Percentiles rank a stretch among this genome's conserved stretches.
Conservation (phyloP, 345 rosid genomes). For the Mallotus nudiflorus region DNA sequence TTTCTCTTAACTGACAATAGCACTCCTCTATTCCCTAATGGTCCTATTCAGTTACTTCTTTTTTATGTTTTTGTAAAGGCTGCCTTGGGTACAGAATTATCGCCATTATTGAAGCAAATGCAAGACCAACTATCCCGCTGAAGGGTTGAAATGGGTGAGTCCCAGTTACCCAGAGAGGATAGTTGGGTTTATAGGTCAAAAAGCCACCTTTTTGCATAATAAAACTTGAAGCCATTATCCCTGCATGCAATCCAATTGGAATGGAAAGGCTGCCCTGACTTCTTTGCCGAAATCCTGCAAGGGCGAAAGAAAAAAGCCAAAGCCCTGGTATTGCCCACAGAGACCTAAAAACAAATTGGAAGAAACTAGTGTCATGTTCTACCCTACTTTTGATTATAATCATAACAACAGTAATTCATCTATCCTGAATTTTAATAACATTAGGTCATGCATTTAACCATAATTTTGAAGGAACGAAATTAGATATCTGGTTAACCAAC, state of each 20-base stretch:
- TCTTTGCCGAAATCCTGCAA: constrained; percentile 62
- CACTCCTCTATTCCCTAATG: constrained; percentile 3
- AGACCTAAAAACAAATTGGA: constrained; percentile 51
- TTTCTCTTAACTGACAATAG: neutral
- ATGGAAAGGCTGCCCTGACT: constrained; percentile 59
- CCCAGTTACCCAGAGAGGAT: constrained; percentile 65
- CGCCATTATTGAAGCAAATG: constrained; percentile 54
- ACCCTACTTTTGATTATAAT: neutral
- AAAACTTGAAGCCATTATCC: constrained; percentile 65
- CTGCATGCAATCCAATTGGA: constrained; percentile 72
- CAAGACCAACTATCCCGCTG: constrained; percentile 72
- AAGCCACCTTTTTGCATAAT: constrained; percentile 65
- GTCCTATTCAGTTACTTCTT: constrained; percentile 9
- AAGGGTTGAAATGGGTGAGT: constrained; percentile 74
- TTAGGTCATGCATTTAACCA: neutral
- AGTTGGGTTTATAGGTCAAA: constrained; percentile 40
- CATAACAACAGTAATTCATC: neutral
- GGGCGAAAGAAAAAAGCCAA: constrained; percentile 73
- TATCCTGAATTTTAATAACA: neutral
- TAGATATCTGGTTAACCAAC: neutral
- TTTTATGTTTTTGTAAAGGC: constrained; percentile 18
- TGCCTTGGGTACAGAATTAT: constrained; percentile 57
- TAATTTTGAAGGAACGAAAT: neutral
- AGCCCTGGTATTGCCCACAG: constrained; percentile 66
- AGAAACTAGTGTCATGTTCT: neutral